Evolutionary conservation across 2,329 filamentous ascomycete genomes (phyloP).

Genomic region (Corinectria fuckeliana): DNA sequence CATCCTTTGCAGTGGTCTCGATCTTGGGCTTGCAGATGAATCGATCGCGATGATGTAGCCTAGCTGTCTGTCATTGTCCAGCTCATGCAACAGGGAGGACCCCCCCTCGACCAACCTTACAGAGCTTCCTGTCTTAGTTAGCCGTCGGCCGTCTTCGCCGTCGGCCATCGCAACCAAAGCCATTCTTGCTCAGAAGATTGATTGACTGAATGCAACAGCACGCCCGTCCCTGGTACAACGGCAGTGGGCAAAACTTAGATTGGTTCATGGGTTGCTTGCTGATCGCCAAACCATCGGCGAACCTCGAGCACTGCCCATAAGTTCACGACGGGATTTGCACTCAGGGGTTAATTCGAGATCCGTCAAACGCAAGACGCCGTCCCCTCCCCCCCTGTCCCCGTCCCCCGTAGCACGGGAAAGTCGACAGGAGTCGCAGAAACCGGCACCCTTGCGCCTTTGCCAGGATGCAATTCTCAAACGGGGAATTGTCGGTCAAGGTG

Average conservation of each 20-base stretch:
- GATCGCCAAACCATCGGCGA: constrained; percentile 15
- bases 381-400: background rate
- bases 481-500: constrained; percentile 30
- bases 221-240: background rate
- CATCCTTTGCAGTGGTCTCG: constrained; percentile 11
- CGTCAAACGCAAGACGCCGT: background rate
- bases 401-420: background rate
- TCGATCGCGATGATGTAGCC: constrained; percentile 33
- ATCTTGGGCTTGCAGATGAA: constrained; percentile 28
- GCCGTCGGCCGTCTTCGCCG: background rate
- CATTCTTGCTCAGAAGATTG: background rate
- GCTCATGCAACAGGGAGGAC: constrained; percentile 31
- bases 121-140: constrained; percentile 35
- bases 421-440: constrained; percentile 1
- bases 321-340: background rate
- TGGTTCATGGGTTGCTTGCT: background rate
- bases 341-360: background rate
- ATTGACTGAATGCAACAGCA: constrained; percentile 4
- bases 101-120: constrained; percentile 19
- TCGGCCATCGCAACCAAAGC: background rate
- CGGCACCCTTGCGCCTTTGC: background rate
- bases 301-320: background rate
- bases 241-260: constrained; percentile 7
- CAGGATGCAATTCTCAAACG: constrained; percentile 14
- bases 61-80: constrained; percentile 28